These are phyloP conservation scores for sorghum (Sorghum bicolor) DNA, from an alignment of 176 grass and related monocot species.

Conservation along the genomic window Sorghum_bicolor_NCBIv3 NC_012870.2:2766501-2767000, in stretches of 20 bases:
- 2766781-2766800: conserved; percentile 65
- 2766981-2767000: conserved; percentile 1
- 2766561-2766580: not conserved
- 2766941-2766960: conserved; percentile 17
- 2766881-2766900: conserved; percentile 1
- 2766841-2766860: conserved; percentile 83
- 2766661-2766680: not conserved
- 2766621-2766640: not conserved
- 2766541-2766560: not conserved
- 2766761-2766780: conserved; percentile 54
- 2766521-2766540: not conserved
- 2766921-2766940: not conserved
- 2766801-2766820: conserved; percentile 58
- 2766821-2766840: conserved; percentile 93
- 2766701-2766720: conserved; percentile 85
- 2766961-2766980: not conserved
- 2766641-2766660: not conserved
- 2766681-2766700: conserved; percentile 42
- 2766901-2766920: not conserved
- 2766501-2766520: not conserved
- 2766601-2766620: not conserved
- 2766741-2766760: conserved; percentile 57
- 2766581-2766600: not conserved
- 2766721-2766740: conserved; percentile 34
- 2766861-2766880: conserved; percentile 75